Evolutionary conservation across 2,329 filamentous ascomycete species (phyloP).

Genomic region (Celoporthe dispersa): DNA sequence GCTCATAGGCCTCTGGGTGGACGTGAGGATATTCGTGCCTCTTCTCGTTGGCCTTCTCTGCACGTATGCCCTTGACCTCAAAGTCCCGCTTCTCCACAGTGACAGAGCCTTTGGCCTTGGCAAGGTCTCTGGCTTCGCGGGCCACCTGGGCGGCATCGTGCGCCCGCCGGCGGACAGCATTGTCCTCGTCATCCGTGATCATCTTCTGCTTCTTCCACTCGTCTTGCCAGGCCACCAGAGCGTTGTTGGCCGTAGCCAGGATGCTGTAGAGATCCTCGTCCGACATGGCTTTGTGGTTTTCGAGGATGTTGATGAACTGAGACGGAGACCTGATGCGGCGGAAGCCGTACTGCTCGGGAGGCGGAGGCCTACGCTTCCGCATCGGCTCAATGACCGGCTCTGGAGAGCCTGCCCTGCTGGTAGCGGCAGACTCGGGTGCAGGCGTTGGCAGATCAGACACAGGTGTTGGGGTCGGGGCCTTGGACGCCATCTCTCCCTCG

Average conservation of each 20-base stretch:
- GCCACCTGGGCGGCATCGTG: conserved; percentile 47
- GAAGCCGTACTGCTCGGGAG: conserved; percentile 47
- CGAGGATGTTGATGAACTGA: conserved; percentile 52
- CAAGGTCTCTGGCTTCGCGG: conserved; percentile 40
- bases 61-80: conserved; percentile 54
- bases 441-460: conserved; percentile 34
- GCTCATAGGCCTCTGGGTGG: conserved; percentile 50
- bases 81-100: conserved; percentile 55
- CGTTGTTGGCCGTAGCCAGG: conserved; percentile 50
- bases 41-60: conserved; percentile 46
- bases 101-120: conserved; percentile 40
- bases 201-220: conserved; percentile 58
- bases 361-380: conserved; percentile 27
- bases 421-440: conserved; percentile 20
- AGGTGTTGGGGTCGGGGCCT: conserved; percentile 29
- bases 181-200: conserved; percentile 62
- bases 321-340: conserved; percentile 56
- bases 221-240: conserved; percentile 55
- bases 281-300: conserved; percentile 55
- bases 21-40: conserved; percentile 50
- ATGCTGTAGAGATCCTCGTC: conserved; percentile 50
- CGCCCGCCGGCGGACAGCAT: conserved; percentile 54
- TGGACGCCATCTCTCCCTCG: conserved; percentile 26
- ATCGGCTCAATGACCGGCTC: conserved; percentile 26
- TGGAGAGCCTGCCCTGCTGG: conserved; percentile 26